Conservation (phyloP, 257 asterid species). For the Nemophila menziesii region DNA sequence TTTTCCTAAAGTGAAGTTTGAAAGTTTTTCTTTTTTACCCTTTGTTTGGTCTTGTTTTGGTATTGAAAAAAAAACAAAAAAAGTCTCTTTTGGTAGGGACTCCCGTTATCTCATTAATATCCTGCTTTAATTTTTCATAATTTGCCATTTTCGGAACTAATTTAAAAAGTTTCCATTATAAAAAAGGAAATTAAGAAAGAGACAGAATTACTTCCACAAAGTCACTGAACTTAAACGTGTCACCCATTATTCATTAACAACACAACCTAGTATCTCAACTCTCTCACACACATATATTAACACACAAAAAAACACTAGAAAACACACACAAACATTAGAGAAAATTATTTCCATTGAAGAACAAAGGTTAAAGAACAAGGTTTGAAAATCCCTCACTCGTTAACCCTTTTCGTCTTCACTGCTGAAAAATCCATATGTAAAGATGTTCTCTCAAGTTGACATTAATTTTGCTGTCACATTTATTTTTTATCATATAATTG, state of each 20-base stretch:
- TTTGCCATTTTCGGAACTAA: too few relatives aligned
- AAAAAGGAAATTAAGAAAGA: too few relatives aligned
- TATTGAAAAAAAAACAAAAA: too few relatives aligned
- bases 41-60: too few relatives aligned
- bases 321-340: not conserved
- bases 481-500: not conserved
- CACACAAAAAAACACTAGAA: not conserved
- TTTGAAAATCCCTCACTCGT: not conserved
- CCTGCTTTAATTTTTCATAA: too few relatives aligned
- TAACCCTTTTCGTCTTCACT: not conserved
- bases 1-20: too few relatives aligned
- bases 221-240: not conserved
- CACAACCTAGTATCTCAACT: not conserved
- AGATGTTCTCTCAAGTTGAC: not conserved
- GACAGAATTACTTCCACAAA: slow-evolving; percentile 1
- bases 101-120: too few relatives aligned
- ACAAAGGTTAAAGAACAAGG: not conserved
- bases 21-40: too few relatives aligned
- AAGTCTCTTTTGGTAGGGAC: too few relatives aligned
- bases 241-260: not conserved
- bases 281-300: not conserved
- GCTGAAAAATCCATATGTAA: not conserved
- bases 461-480: not conserved
- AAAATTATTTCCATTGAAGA: not conserved
- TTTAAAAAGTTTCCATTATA: too few relatives aligned